These are phyloP conservation scores for Cymbopogon citratus DNA, from an alignment of 176 grass and related monocot species.

Conservation along the genomic window DNA sequence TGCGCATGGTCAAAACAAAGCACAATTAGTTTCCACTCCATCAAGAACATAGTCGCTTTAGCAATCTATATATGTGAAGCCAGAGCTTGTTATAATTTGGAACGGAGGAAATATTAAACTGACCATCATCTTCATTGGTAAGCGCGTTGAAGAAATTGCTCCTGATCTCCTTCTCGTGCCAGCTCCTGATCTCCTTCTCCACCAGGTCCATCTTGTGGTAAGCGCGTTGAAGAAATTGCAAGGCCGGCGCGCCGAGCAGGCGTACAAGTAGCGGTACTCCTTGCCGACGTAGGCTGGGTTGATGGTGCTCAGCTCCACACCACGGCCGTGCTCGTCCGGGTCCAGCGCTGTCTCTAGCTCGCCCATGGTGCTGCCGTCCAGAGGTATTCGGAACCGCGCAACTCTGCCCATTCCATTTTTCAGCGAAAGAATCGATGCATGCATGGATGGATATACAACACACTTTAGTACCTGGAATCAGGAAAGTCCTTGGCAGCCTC, in stretches of 20 bases:
- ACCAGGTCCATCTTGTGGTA: conserved; percentile 76
- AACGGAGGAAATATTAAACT: neutral
- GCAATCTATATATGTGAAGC: too few species aligned
- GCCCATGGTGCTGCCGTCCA: conserved; percentile 63
- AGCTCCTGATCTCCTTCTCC: conserved; percentile 60
- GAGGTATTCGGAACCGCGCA: conserved; percentile 67
- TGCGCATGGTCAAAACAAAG: too few species aligned
- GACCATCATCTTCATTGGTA: conserved; percentile 73
- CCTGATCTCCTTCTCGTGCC: conserved; percentile 77
- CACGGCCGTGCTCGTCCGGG: conserved; percentile 74
- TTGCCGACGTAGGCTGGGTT: conserved; percentile 66
- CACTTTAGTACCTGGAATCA: conserved; percentile 26
- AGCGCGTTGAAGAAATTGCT: too few species aligned
- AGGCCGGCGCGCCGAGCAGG: conserved; percentile 64
- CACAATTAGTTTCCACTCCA: too few species aligned
- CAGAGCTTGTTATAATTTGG: too few species aligned
- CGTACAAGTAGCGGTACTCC: conserved; percentile 79
- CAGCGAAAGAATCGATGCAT: too few species aligned
- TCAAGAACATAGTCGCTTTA: too few species aligned
- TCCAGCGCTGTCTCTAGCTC: conserved; percentile 59
- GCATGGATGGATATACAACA: too few species aligned
- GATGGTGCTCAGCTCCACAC: conserved; percentile 92
- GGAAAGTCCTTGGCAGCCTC: conserved; percentile 34
- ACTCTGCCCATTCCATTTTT: conserved; percentile 31
- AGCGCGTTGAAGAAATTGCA: conserved; percentile 93